These are phyloP conservation scores for Apiotrichum montevideense DNA, from an alignment of 1,284 basidiomycete species.

Conservation along the genomic window DNA sequence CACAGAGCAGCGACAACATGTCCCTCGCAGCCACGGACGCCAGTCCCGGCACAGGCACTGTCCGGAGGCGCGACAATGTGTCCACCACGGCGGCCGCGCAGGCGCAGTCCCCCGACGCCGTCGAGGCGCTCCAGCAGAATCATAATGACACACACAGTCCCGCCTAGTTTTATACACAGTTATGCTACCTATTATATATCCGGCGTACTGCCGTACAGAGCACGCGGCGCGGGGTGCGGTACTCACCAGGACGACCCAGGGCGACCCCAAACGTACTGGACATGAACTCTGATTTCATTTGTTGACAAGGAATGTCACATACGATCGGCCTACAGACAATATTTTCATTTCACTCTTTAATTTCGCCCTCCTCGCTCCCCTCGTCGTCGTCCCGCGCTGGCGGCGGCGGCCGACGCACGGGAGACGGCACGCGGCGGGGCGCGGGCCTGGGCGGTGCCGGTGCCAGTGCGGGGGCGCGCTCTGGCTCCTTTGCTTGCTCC, in stretches of 20 bases:
- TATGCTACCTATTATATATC: background rate
- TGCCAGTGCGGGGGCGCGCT: background rate
- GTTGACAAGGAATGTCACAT: too few relatives aligned
- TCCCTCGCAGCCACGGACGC: background rate
- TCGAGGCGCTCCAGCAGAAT: background rate
- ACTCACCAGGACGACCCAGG: too few relatives aligned
- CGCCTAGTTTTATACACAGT: background rate
- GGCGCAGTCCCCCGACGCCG: too few relatives aligned
- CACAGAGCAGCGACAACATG: conserved; percentile 12
- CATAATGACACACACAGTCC: background rate
- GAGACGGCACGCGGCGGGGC: background rate
- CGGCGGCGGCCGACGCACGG: too few relatives aligned
- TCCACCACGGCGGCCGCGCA: background rate
- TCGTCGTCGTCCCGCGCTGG: background rate
- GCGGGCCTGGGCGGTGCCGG: background rate
- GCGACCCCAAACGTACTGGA: too few relatives aligned
- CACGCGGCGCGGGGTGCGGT: too few relatives aligned
- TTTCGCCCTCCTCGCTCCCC: background rate
- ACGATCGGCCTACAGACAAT: too few relatives aligned
- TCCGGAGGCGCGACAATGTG: background rate
- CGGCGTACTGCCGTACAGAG: too few relatives aligned
- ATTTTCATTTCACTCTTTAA: background rate
- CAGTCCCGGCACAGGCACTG: background rate
- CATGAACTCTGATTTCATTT: too few relatives aligned
- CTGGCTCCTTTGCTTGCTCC: background rate